phyloP scores from a whole-genome alignment of 2,329 filamentous ascomycete genomes.

The Fusarium nodosum region DNA sequence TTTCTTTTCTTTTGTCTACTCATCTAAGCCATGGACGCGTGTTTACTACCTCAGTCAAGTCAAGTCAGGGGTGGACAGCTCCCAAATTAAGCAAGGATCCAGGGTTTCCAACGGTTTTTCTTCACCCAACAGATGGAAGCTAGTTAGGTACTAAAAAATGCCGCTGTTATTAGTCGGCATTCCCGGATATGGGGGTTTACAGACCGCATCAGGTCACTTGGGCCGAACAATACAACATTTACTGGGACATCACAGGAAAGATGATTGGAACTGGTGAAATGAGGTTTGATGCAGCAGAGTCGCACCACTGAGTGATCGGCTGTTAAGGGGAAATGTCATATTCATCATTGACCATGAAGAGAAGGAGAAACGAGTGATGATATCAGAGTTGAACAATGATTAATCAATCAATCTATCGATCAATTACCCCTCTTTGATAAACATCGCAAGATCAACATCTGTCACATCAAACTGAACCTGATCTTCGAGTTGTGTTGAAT shows the following conservation, averaged over 20 bases:
- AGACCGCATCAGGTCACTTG: slow-evolving; percentile 26
- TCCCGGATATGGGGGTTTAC: slow-evolving; percentile 23
- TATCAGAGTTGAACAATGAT: not conserved
- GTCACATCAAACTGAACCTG: slow-evolving; percentile 12
- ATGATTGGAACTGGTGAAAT: slow-evolving; percentile 20
- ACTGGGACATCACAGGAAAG: slow-evolving; percentile 9
- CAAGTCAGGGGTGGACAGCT: slow-evolving; percentile 31
- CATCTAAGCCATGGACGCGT: slow-evolving; percentile 30
- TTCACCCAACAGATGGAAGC: too few relatives aligned
- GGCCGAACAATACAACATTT: slow-evolving; percentile 12
- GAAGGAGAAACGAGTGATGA: not conserved
- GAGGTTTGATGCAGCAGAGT: slow-evolving; percentile 37
- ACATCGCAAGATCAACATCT: slow-evolving; percentile 22
- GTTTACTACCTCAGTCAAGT: not conserved
- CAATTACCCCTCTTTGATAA: not conserved
- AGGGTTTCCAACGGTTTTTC: slow-evolving; percentile 32
- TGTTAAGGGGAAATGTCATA: slow-evolving; percentile 27
- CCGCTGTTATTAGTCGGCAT: slow-evolving; percentile 28
- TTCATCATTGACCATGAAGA: not conserved
- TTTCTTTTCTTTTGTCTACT: not conserved
- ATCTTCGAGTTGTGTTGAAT: slow-evolving; percentile 18
- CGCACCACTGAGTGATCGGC: slow-evolving; percentile 17
- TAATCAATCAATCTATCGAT: not conserved
- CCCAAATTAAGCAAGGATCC: slow-evolving; percentile 32
- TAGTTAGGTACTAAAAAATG: slow-evolving; percentile 9